A percentile compares a stretch with the other conserved stretches of the same genome.
These are phyloP conservation scores for Sugiyamaella chiloensis DNA, from an alignment of 805 yeast genomes.

Conservation along the genomic window DNA sequence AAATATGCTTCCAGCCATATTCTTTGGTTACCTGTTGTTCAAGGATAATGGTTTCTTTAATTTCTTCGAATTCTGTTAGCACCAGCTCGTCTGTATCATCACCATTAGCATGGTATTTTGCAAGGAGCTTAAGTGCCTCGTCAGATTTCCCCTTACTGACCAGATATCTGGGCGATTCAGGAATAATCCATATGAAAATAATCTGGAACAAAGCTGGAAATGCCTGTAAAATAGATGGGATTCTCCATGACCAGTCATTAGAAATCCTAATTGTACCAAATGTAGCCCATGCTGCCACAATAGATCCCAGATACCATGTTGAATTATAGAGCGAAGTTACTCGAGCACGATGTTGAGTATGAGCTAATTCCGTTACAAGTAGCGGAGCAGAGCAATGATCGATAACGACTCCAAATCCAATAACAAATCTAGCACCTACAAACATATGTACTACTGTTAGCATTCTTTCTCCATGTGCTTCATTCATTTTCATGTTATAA, in stretches of 20 bases:
- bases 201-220: conserved; percentile 57
- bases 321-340: conserved; percentile 16
- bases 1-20: background rate
- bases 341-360: conserved; percentile 9
- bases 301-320: conserved; percentile 14
- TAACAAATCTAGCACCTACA: conserved; percentile 9
- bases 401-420: background rate
- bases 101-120: conserved; percentile 21
- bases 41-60: background rate
- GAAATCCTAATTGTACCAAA: conserved; percentile 9
- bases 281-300: conserved; percentile 17
- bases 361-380: conserved; percentile 11
- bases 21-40: background rate
- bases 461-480: too few relatives aligned
- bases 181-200: conserved; percentile 53
- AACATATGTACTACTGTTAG: conserved; percentile 1
- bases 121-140: conserved; percentile 37
- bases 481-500: too few relatives aligned
- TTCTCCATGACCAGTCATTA: conserved; percentile 55
- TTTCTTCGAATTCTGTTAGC: conserved; percentile 9
- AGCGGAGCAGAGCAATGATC: conserved; percentile 8
- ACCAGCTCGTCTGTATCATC: conserved; percentile 15
- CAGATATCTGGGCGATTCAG: conserved; percentile 77
- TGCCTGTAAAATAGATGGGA: conserved; percentile 69
- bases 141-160: conserved; percentile 39